These are phyloP conservation scores for Holtermannia corniformis DNA, from an alignment of 768 basidiomycete genomes.

Conservation along the genomic window DNA sequence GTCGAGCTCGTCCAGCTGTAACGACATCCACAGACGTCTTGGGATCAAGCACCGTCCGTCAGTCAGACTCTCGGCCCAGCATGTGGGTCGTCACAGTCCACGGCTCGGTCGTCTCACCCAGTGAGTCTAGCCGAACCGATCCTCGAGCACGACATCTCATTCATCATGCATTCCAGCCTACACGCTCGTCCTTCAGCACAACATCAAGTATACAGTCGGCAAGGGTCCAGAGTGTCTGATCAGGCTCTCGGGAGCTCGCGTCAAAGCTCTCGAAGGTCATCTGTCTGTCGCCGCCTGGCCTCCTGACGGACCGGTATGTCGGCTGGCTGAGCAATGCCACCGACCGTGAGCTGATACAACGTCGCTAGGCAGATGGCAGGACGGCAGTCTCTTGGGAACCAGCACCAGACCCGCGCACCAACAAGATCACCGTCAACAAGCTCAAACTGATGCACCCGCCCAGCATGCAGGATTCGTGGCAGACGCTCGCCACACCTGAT, in stretches of 20 bases:
- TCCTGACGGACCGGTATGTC: conserved; percentile 15
- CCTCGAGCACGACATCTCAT: no score
- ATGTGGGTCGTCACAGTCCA: not conserved
- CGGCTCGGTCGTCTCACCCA: not conserved
- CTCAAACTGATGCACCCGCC: not conserved
- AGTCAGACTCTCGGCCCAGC: no score
- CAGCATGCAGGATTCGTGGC: not conserved
- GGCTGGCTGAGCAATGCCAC: no score
- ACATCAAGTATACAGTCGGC: conserved; percentile 22
- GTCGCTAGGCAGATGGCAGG: not conserved
- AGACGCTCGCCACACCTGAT: not conserved
- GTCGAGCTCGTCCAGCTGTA: no score
- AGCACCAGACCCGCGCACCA: not conserved
- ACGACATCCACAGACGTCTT: no score
- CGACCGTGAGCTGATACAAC: not conserved
- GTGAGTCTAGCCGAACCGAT: not conserved
- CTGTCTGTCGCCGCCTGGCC: conserved; percentile 27
- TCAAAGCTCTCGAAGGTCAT: conserved; percentile 20
- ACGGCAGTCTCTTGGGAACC: not conserved
- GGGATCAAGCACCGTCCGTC: no score
- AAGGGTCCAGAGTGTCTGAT: conserved; percentile 22
- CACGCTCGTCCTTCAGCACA: conserved; percentile 27
- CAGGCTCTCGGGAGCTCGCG: conserved; percentile 10
- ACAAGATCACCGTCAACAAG: not conserved
- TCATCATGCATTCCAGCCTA: conserved; percentile 12